phyloP scores from a whole-genome alignment of 176 grass and related monocot genomes.

The Puya raimondii region DNA sequence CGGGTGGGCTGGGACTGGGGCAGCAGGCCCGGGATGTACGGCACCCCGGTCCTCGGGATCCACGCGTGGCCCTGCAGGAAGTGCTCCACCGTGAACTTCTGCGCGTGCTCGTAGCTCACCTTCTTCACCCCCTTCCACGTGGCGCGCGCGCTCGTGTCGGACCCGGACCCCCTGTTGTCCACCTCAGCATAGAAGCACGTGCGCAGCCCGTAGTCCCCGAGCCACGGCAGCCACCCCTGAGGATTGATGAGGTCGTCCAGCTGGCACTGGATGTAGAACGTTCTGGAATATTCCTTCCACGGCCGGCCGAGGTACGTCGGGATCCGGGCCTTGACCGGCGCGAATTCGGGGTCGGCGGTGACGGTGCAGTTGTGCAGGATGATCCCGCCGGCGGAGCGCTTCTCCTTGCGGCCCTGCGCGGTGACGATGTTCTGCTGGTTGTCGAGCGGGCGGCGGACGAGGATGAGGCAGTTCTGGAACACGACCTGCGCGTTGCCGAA shows the following conservation, averaged over 20 bases:
- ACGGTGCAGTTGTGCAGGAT: constrained; percentile 78
- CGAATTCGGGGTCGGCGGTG: constrained; percentile 33
- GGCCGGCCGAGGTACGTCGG: constrained; percentile 52
- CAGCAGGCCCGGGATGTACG: constrained; percentile 46
- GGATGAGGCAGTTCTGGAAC: constrained; percentile 62
- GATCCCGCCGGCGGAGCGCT: constrained; percentile 24
- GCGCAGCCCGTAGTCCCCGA: constrained; percentile 44
- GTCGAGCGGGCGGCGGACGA: constrained; percentile 39
- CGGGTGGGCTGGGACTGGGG: constrained; percentile 31
- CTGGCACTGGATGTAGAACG: constrained; percentile 56
- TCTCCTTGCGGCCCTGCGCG: constrained; percentile 56
- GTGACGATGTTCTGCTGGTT: constrained; percentile 76
- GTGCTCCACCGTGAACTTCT: constrained; percentile 43
- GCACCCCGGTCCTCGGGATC: constrained; percentile 48
- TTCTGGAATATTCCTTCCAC: constrained; percentile 74
- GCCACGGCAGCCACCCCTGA: constrained; percentile 59
- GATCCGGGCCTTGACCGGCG: background rate
- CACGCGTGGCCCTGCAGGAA: constrained; percentile 65
- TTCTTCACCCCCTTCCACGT: constrained; percentile 64
- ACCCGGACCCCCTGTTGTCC: constrained; percentile 42
- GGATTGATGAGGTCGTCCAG: constrained; percentile 52
- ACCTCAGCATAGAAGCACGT: constrained; percentile 84
- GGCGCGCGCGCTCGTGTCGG: constrained; percentile 32
- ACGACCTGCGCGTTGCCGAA: constrained; percentile 66
- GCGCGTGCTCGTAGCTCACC: constrained; percentile 31